Evolutionary conservation across 352 stramenopile species (phyloP), one percentile per base, ranked within the genome.

Genomic region (Hyaloperonospora arabidopsidis): DNA sequence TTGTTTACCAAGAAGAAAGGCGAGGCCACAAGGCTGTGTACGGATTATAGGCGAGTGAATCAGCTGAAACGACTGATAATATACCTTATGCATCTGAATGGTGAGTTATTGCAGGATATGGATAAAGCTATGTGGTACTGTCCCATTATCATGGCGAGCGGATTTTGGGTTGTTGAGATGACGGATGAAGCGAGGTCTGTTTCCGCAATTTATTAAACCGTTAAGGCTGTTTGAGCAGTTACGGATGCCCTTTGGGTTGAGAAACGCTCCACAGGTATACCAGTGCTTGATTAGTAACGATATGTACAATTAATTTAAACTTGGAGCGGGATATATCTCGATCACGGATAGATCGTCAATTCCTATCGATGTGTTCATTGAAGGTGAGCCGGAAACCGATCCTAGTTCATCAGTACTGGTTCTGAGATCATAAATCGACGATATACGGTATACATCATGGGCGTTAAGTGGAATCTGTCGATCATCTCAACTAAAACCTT

Each of bases 21-120:
- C 25, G 25, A 29, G 7, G 25, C 3, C 25, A 29, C 7, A 3
- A 29, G 25, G 25, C 7, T 29, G 7, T 74, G 59, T 19, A 63
- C 59, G 17, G 54, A 63, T 43, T 68, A 68, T 32, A 21, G 47
- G 1, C 0, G 38, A 0, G 54, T 60, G 0, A 63, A 64, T 13
- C 1, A 7, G 0, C 6, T 64, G 1, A 65, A 54, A 7, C 13
- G 29, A 19, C 13, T 61, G 1, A 68, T 64, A 35, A 18, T 61
- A 0, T 64, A 68, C 29, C 41, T 40, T 14, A 59, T 68, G 61
- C 61, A 54, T 18, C 28, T 69, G 6, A 38, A 62, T 12, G 46
- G 53, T 2, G 47, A 62, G 5, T 0, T 68, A 0, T 15, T 65
- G 1, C 29, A 59, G 19, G 40, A 58, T 25, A 10, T 68, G 10